Percentiles rank a stretch among this genome's conserved stretches.
phyloP scores from a whole-genome alignment of 371 early-diverging fungal species.

The Umbelopsis sp. region DNA sequence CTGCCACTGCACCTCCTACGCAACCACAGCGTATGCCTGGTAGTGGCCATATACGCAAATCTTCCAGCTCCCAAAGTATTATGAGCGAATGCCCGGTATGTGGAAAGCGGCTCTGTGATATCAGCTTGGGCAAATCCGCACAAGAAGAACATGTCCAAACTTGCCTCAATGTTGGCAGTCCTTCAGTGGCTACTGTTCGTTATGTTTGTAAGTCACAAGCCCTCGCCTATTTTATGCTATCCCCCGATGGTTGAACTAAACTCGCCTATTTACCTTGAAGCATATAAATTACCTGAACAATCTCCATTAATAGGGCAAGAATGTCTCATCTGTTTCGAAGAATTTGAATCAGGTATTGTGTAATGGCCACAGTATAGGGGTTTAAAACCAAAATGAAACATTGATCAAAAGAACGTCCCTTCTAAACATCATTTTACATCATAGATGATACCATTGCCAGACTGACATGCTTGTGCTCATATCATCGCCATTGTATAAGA shows the following conservation, averaged over 20 bases:
- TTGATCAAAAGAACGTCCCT: no score
- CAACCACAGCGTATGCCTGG: constrained; percentile 20
- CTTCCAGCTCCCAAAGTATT: constrained; percentile 56
- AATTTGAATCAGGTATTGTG: constrained; percentile 67
- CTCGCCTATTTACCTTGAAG: constrained; percentile 28
- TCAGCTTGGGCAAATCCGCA: background rate
- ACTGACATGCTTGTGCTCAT: constrained; percentile 68
- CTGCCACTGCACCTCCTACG: constrained; percentile 15
- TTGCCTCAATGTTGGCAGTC: constrained; percentile 63
- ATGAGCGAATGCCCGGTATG: constrained; percentile 89
- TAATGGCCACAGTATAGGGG: background rate
- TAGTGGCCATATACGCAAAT: constrained; percentile 37
- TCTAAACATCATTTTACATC: no score
- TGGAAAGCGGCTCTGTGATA: constrained; percentile 51
- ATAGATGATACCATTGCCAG: constrained; percentile 74
- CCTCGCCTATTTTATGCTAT: background rate
- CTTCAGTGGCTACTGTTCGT: constrained; percentile 58
- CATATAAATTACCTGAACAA: constrained; percentile 59
- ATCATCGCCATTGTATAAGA: constrained; percentile 35
- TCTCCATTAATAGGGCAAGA: constrained; percentile 74
- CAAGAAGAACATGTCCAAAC: constrained; percentile 82
- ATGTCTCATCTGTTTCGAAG: constrained; percentile 92
- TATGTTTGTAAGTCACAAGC: constrained; percentile 63
- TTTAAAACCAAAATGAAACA: no score
- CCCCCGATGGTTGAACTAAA: background rate